A percentile compares a stretch with the other conserved stretches of the same genome.
Evolutionary conservation across 768 basidiomycete species (phyloP).

Genomic region (Sporobolomyces roseus): DNA sequence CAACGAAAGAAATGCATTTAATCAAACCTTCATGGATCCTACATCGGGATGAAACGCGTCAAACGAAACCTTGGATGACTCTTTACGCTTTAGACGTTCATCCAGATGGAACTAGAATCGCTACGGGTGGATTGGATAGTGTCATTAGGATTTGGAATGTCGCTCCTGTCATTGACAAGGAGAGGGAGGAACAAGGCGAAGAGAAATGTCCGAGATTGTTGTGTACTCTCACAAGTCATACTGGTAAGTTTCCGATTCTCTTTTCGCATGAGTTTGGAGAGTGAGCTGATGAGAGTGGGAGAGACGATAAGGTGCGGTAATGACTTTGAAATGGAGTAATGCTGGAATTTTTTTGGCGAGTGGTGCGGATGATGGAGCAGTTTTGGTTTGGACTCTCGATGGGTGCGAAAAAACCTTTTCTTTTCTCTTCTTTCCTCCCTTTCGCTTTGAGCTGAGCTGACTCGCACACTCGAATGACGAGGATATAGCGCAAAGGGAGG

Average conservation of each 20-base stretch:
- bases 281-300: too few relatives aligned
- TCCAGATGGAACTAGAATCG: constrained; percentile 92
- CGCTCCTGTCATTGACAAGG: constrained; percentile 75
- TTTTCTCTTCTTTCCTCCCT: background rate
- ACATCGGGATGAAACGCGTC: constrained; percentile 69
- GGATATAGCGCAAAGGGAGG: constrained; percentile 54
- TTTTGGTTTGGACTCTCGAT: constrained; percentile 72
- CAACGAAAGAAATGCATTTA: constrained; percentile 47
- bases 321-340: background rate
- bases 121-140: constrained; percentile 91
- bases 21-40: constrained; percentile 30
- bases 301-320: background rate
- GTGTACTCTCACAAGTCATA: constrained; percentile 88
- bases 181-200: constrained; percentile 62
- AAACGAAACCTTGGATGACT: constrained; percentile 83
- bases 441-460: background rate
- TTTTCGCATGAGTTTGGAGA: too few relatives aligned
- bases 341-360: background rate
- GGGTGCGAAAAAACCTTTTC: constrained; percentile 79
- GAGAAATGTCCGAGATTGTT: constrained; percentile 72
- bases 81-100: constrained; percentile 94
- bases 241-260: constrained; percentile 54
- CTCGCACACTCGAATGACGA: background rate
- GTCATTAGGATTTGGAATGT: constrained; percentile 98
- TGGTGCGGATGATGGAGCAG: background rate